These are phyloP conservation scores for Trichomonascaceae sp. DNA, from an alignment of 1,139 yeast genomes.

Conservation along the genomic window DNA sequence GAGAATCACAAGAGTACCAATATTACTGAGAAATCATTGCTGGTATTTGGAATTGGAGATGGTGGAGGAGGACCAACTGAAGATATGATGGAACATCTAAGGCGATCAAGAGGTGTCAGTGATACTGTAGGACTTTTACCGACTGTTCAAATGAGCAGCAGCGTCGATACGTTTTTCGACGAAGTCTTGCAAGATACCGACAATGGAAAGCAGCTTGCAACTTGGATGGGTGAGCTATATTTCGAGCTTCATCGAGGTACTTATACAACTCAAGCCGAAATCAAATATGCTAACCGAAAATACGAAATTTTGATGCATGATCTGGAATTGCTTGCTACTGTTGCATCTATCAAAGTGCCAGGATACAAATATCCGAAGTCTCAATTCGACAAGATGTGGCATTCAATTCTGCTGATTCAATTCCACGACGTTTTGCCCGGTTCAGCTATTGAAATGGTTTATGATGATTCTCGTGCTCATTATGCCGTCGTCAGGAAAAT, in stretches of 20 bases:
- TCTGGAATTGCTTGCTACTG: constrained; percentile 71
- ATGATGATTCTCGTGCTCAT: constrained; percentile 83
- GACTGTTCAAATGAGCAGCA: constrained; percentile 44
- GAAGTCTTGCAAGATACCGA: constrained; percentile 54
- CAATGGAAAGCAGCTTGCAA: constrained; percentile 59
- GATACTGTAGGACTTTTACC: constrained; percentile 74
- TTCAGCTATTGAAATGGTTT: constrained; percentile 92
- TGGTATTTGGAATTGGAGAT: constrained; percentile 87
- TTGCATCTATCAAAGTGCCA: constrained; percentile 51
- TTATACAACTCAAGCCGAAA: constrained; percentile 82
- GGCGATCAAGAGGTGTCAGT: constrained; percentile 80
- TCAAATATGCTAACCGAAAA: constrained; percentile 68
- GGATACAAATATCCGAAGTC: constrained; percentile 64
- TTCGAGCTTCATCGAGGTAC: constrained; percentile 95
- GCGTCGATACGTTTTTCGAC: constrained; percentile 21
- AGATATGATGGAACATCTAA: constrained; percentile 81
- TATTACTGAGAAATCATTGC: constrained; percentile 61
- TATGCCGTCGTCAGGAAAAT: constrained; percentile 45
- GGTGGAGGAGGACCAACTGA: constrained; percentile 97
- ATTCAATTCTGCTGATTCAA: constrained; percentile 78
- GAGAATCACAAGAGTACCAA: constrained; percentile 73
- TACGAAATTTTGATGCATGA: constrained; percentile 74
- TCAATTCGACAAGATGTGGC: constrained; percentile 72
- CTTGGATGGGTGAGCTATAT: constrained; percentile 90
- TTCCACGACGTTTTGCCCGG: constrained; percentile 98